Percentiles rank a stretch among this genome's conserved stretches.
These are phyloP conservation scores for Echium plantagineum DNA, from an alignment of 257 asterid species.

Conservation along the genomic window DNA sequence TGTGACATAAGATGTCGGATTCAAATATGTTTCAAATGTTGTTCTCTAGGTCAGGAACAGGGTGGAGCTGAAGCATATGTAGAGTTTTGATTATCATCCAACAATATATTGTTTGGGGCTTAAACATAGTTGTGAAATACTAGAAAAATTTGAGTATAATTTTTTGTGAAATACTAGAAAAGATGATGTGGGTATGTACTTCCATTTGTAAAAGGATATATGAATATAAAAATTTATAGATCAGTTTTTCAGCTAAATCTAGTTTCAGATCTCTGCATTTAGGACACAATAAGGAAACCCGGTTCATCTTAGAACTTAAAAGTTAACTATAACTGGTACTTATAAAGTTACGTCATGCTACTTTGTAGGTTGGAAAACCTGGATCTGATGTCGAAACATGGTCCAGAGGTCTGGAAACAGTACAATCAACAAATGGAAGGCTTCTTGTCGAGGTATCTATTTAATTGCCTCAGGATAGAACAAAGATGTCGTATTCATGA, in stretches of 20 bases:
- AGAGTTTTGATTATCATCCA: no score
- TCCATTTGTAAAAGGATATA: not conserved
- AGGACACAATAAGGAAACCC: not conserved
- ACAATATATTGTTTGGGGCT: no score
- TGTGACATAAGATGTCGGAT: no score
- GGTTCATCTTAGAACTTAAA: not conserved
- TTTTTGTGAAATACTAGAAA: not conserved
- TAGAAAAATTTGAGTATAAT: not conserved
- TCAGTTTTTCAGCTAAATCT: not conserved
- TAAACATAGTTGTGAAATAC: no score
- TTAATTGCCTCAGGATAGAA: no score
- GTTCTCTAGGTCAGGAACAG: no score
- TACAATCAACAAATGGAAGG: constrained; percentile 80
- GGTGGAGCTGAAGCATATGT: no score
- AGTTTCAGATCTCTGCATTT: not conserved
- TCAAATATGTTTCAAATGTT: no score
- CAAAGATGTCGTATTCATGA: no score
- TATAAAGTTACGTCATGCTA: not conserved
- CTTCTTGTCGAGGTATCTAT: constrained; percentile 47
- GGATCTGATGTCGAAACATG: constrained; percentile 78
- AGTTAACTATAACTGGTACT: not conserved
- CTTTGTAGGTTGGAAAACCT: constrained; percentile 79
- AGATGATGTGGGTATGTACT: not conserved
- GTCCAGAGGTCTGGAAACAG: constrained; percentile 91
- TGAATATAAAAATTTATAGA: not conserved